Conservation (phyloP, 1,139 yeast genomes). For the Hansenula anomala region DNA sequence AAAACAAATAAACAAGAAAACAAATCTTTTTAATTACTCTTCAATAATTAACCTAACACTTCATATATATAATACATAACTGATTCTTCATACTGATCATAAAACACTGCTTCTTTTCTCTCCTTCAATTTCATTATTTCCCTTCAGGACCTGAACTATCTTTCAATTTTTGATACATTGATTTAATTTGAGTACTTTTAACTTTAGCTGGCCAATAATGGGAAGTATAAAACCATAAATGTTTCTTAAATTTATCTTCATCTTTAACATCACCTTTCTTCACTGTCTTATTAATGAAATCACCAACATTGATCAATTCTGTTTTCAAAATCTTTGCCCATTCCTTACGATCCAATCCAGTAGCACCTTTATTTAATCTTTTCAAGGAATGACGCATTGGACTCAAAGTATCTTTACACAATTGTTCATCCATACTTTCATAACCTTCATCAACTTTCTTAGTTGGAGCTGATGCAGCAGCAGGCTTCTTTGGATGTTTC, state of each 20-base stretch:
- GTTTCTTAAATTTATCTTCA: constrained; percentile 46
- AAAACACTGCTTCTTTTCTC: neutral
- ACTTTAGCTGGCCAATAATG: constrained; percentile 93
- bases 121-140: too few species aligned
- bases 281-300: constrained; percentile 47
- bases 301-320: constrained; percentile 79
- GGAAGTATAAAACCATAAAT: constrained; percentile 88
- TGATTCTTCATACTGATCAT: too few species aligned
- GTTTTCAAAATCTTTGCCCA: constrained; percentile 75
- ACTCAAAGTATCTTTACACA: constrained; percentile 59
- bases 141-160: constrained; percentile 5
- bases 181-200: constrained; percentile 72
- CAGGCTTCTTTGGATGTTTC: constrained; percentile 4
- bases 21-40: too few species aligned
- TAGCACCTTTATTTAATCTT: constrained; percentile 71
- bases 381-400: constrained; percentile 74
- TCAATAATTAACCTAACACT: too few species aligned
- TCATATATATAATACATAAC: too few species aligned
- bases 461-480: neutral
- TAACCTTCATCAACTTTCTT: constrained; percentile 48
- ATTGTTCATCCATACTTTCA: constrained; percentile 76
- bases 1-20: too few species aligned
- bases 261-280: constrained; percentile 22
- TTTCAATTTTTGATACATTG: constrained; percentile 74
- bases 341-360: constrained; percentile 77